A percentile compares a stretch with the other conserved stretches of the same genome.
Conservation (phyloP, 2,329 filamentous ascomycete genomes). For the Fusarium denticulatum region DNA sequence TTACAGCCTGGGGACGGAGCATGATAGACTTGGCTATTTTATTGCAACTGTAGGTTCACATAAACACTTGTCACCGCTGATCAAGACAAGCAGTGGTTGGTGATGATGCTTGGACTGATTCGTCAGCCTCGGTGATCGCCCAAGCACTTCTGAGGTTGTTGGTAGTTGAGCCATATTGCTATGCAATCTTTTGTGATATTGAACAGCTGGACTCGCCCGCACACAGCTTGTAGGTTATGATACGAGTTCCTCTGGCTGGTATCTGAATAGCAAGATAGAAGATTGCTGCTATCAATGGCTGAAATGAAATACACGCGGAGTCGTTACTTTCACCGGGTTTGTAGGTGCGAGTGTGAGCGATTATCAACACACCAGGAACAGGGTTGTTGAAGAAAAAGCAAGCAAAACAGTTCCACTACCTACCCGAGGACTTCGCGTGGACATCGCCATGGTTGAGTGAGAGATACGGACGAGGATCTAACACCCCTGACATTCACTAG, state of each 20-base stretch:
- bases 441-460: constrained; percentile 1
- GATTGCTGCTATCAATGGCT: not conserved
- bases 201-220: not conserved
- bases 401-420: constrained; percentile 16
- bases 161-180: not conserved
- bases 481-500: not conserved
- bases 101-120: constrained; percentile 9
- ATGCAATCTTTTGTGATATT: not conserved
- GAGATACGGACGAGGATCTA: not conserved
- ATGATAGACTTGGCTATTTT: not conserved
- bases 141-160: not conserved
- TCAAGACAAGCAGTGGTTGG: not conserved
- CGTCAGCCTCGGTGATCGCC: not conserved
- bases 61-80: not conserved
- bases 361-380: constrained; percentile 16
- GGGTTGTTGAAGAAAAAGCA: constrained; percentile 20
- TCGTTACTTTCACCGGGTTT: not conserved
- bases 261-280: not conserved
- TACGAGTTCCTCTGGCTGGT: not conserved
- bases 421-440: not conserved
- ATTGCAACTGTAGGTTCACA: constrained; percentile 8
- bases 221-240: not conserved
- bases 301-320: not conserved
- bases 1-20: not conserved
- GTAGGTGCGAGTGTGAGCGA: constrained; percentile 1